Evolutionary conservation across 192 early-diverging fungal genomes (phyloP).

Genomic region (Gonapodya sp.): DNA sequence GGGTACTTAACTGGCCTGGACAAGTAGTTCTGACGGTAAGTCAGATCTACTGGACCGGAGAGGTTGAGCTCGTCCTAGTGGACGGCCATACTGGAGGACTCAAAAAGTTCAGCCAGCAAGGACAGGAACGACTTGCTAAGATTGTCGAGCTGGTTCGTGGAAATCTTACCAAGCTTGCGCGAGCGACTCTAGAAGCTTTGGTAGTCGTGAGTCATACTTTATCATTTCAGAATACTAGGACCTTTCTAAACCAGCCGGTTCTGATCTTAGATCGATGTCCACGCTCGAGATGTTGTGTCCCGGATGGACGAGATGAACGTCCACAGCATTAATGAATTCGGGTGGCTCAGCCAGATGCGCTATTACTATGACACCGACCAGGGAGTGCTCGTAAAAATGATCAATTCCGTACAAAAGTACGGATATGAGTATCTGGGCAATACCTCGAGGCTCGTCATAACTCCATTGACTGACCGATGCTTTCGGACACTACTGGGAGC

Average conservation of each 20-base stretch:
- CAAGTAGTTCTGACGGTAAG: slow-evolving; percentile 49
- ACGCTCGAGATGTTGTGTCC: slow-evolving; percentile 43
- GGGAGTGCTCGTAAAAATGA: slow-evolving; percentile 50
- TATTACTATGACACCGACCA: slow-evolving; percentile 51
- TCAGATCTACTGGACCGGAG: slow-evolving; percentile 47
- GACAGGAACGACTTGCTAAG: slow-evolving; percentile 32
- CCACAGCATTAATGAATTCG: slow-evolving; percentile 32
- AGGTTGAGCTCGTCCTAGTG: slow-evolving; percentile 42
- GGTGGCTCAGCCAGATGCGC: slow-evolving; percentile 45
- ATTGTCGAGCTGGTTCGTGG: slow-evolving; percentile 49
- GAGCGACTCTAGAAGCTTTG: slow-evolving; percentile 42
- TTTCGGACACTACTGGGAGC: slow-evolving; percentile 52
- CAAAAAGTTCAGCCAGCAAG: slow-evolving; percentile 35
- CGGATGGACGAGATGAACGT: slow-evolving; percentile 36
- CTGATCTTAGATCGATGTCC: slow-evolving; percentile 43
- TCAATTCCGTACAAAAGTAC: slow-evolving; percentile 52
- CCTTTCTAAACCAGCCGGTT: neutral
- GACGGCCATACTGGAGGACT: slow-evolving; percentile 33
- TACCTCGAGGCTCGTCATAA: slow-evolving; percentile 46
- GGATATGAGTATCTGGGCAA: slow-evolving; percentile 54
- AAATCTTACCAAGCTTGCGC: slow-evolving; percentile 32
- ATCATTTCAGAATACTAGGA: neutral
- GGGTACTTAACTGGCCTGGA: slow-evolving; percentile 54
- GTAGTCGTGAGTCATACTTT: slow-evolving; percentile 35
- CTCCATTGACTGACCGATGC: slow-evolving; percentile 48